A percentile compares a stretch with the other conserved stretches of the same genome.
Conservation (phyloP, 805 yeast genomes). For the Kregervanrija fluxuum region DNA sequence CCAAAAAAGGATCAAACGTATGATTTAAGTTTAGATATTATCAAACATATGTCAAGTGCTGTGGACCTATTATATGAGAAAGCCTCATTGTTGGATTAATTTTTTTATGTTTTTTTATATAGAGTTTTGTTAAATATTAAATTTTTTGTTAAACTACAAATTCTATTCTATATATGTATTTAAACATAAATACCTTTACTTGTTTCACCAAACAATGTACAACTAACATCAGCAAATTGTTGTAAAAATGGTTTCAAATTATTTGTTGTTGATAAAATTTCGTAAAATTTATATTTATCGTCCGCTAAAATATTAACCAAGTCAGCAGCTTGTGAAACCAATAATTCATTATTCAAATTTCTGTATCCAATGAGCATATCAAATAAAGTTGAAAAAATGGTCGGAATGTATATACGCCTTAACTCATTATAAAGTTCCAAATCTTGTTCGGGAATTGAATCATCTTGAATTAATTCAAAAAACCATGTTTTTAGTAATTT, state of each 20-base stretch:
- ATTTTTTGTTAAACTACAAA: neutral
- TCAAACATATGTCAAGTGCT: constrained; percentile 78
- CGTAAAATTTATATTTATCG: constrained; percentile 53
- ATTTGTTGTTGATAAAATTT: constrained; percentile 54
- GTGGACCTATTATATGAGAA: constrained; percentile 91
- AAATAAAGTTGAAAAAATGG: constrained; percentile 59
- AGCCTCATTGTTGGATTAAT: constrained; percentile 72
- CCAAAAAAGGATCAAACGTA: constrained; percentile 85
- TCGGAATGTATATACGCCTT: constrained; percentile 67
- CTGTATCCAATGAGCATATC: constrained; percentile 43
- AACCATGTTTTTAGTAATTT: constrained; percentile 26
- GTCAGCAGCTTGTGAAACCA: constrained; percentile 49
- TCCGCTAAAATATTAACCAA: constrained; percentile 61
- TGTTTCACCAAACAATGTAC: constrained; percentile 17
- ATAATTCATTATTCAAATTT: constrained; percentile 29
- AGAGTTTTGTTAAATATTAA: neutral
- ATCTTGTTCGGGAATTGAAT: constrained; percentile 23
- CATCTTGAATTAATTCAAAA: constrained; percentile 22
- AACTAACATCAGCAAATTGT: constrained; percentile 52
- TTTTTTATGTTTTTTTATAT: neutral
- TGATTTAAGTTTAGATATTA: constrained; percentile 77
- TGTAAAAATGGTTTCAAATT: constrained; percentile 34
- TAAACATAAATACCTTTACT: constrained; percentile 35
- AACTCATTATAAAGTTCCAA: constrained; percentile 40
- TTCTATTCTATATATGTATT: neutral